Evolutionary conservation across 2,329 filamentous ascomycete species (phyloP).

Genomic region (Aureobasidium pullulans): DNA sequence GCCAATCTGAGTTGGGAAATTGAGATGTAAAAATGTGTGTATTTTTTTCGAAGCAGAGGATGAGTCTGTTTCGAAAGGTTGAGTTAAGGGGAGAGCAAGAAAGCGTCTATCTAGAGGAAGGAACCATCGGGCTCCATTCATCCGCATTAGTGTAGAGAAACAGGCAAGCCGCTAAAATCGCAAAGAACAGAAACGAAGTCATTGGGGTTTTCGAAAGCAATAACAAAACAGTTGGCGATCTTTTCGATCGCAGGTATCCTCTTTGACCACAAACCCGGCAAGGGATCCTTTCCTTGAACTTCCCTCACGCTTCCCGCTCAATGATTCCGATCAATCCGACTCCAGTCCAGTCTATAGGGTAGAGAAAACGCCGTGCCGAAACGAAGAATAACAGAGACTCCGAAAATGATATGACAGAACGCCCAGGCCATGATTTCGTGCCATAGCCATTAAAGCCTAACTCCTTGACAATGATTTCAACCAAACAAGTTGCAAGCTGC

Average conservation of each 20-base stretch:
- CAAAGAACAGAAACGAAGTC: slow-evolving; percentile 10
- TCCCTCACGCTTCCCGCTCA: slow-evolving; percentile 1
- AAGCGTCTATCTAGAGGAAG: slow-evolving; percentile 12
- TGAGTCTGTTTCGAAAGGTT: slow-evolving; percentile 1
- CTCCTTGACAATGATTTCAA: not conserved
- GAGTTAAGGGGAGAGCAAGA: slow-evolving; percentile 4
- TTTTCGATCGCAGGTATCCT: slow-evolving; percentile 9
- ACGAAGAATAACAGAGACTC: slow-evolving; percentile 4
- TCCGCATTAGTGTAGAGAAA: slow-evolving; percentile 5
- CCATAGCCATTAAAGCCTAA: slow-evolving; percentile 1
- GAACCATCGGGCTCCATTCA: not conserved
- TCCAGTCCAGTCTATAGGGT: slow-evolving; percentile 13
- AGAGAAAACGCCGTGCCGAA: slow-evolving; percentile 10
- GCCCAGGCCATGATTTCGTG: slow-evolving; percentile 10
- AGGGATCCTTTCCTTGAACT: not conserved
- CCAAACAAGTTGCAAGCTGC: not conserved
- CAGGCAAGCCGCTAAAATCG: not conserved
- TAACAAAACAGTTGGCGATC: slow-evolving; percentile 6
- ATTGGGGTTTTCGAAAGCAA: slow-evolving; percentile 7
- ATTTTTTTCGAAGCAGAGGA: not conserved
- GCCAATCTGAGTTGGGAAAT: not conserved
- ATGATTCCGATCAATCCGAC: slow-evolving; percentile 6
- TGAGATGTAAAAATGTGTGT: not conserved
- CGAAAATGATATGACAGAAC: slow-evolving; percentile 1
- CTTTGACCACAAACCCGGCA: not conserved